Conservation (phyloP, 2,329 filamentous ascomycete genomes). For the Paramyrothecium roridum region DNA sequence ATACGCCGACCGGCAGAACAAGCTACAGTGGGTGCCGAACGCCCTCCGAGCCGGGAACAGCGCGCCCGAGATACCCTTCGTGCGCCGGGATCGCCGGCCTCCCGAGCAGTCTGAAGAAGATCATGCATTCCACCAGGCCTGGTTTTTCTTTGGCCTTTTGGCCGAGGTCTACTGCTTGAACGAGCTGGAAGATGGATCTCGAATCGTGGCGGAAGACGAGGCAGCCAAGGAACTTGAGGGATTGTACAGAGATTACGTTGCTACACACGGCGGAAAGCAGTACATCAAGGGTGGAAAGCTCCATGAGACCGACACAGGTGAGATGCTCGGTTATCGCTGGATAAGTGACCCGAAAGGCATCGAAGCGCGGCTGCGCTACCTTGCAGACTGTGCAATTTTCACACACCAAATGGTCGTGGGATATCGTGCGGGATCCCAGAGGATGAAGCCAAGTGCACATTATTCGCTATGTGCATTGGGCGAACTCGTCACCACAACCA, state of each 20-base stretch:
- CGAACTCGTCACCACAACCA: constrained; percentile 16
- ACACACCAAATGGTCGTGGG: neutral
- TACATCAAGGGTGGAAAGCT: neutral
- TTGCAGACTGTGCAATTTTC: neutral
- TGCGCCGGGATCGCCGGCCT: neutral
- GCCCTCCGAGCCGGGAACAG: neutral
- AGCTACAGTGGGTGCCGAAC: neutral
- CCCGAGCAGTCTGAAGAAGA: neutral
- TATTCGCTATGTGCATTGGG: constrained; percentile 22
- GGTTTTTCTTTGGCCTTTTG: neutral
- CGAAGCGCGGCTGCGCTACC: neutral
- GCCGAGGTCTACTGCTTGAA: neutral
- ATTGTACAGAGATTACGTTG: neutral
- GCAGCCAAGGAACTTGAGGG: neutral
- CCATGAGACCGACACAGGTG: neutral
- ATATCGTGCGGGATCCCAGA: constrained; percentile 12
- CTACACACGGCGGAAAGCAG: neutral
- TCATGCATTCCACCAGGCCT: neutral
- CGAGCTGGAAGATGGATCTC: neutral
- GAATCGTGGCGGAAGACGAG: neutral
- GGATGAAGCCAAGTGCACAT: constrained; percentile 10
- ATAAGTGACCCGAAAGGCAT: neutral
- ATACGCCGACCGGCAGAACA: neutral
- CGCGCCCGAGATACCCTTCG: neutral
- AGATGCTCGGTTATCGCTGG: neutral